Base-by-base conservation (phyloP, 208 protist species). In the Leishmania mexicana region DNA sequence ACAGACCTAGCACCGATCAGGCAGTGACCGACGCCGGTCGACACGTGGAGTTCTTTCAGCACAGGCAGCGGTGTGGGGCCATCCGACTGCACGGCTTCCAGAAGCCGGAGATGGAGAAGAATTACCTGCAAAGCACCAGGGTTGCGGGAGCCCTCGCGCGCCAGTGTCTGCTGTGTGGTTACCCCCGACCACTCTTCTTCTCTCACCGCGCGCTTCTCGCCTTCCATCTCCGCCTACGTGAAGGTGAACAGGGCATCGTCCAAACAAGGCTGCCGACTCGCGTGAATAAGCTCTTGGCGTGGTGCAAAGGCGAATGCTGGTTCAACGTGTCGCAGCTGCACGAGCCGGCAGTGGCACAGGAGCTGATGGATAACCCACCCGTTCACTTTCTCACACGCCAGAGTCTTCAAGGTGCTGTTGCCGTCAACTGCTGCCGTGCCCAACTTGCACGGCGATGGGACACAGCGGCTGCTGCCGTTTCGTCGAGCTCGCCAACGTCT, bases 321-420 rank as follows among this genome's bases (percentile, higher is more conserved):
- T 96, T 94, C 80, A 97, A 97, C 83, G 68, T 93, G 2, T 78
- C 86, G 28, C 94, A 97, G 82, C 82, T 97, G 68, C 70, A 77
- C 35, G 92, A 97, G 81, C 85, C 91, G 3, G 45, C 73, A 1
- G 62, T 93, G 15, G 85, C 81, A 11, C 83, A 86, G 38, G 87
- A 89, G 79, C 84, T 96, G 38, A 45, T 89, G 57, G 49, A 85
- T 42, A 76, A 84, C 24, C 86, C 73, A 35, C 92, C 94, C 54
- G 80, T 35, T 6, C 77, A 91, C 68, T 89, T 92, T 62, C 62
- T 95, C 0, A 91, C 83, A 49, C 82, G 88, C 15, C 77, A 78
- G 3, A 68, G 24, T 40, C 31, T 97, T 38, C 19, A 53, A 28
- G 83, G 81, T 8, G 11, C 1, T 21, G 11, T 86, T 10, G 81